Percentiles rank a stretch among this genome's conserved stretches.
phyloP scores from a whole-genome alignment of 2,329 filamentous ascomycete species.

The Pyrenophora graminea region DNA sequence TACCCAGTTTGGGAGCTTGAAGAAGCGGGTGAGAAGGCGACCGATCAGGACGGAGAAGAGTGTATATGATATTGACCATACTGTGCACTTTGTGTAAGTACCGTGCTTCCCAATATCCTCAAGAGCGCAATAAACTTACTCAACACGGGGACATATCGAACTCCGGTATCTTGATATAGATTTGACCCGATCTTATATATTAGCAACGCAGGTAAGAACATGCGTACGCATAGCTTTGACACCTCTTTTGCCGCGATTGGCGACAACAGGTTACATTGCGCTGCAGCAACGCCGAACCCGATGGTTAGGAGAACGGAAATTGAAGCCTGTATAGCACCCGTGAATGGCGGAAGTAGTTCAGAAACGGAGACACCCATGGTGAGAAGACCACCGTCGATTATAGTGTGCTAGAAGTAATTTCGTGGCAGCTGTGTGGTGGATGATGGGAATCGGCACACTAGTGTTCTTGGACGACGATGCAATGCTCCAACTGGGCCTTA shows the following conservation, averaged over 20 bases:
- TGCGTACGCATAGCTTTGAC: conserved; percentile 56
- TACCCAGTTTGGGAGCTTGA: conserved; percentile 59
- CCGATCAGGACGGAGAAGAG: conserved; percentile 55
- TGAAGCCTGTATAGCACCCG: conserved; percentile 60
- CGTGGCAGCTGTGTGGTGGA: background rate
- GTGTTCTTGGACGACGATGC: background rate
- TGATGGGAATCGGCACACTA: conserved; percentile 4
- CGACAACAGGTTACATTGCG: conserved; percentile 56
- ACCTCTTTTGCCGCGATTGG: conserved; percentile 56
- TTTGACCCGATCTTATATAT: conserved; percentile 59
- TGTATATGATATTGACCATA: conserved; percentile 59
- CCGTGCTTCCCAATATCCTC: background rate
- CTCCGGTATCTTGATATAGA: conserved; percentile 52
- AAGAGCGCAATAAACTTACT: conserved; percentile 34
- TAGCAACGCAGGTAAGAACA: conserved; percentile 60
- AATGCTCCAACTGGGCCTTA: background rate
- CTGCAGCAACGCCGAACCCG: conserved; percentile 56
- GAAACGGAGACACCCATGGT: conserved; percentile 30
- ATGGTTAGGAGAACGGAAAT: conserved; percentile 60
- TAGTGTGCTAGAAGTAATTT: background rate
- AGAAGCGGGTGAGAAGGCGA: conserved; percentile 48
- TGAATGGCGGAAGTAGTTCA: conserved; percentile 50
- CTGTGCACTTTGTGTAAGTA: conserved; percentile 31
- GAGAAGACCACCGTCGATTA: background rate
- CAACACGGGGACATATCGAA: conserved; percentile 56